These are phyloP conservation scores for Lentinula detonsa DNA, from an alignment of 768 basidiomycete genomes.

Conservation along the genomic window DNA sequence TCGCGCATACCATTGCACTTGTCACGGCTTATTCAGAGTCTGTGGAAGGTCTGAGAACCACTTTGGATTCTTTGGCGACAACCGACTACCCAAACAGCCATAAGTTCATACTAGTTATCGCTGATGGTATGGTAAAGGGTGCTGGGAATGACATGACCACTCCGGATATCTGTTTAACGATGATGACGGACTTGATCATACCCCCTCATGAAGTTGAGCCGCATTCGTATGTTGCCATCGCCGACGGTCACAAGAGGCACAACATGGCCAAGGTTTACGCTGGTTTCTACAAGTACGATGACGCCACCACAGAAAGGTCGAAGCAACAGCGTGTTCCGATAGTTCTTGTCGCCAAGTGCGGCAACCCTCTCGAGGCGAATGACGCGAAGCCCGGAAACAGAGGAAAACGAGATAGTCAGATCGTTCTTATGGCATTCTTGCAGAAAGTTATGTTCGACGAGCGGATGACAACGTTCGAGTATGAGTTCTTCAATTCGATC, in stretches of 20 bases:
- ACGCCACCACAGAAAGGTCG: conserved; percentile 78
- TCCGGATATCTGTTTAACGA: conserved; percentile 87
- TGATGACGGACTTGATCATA: conserved; percentile 96
- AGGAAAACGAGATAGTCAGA: conserved; percentile 97
- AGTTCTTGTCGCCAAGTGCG: conserved; percentile 91
- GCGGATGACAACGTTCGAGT: conserved; percentile 99
- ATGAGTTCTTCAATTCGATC: conserved; percentile 98
- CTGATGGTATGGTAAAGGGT: conserved; percentile 98
- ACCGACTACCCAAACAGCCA: conserved; percentile 99
- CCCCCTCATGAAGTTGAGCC: conserved; percentile 80
- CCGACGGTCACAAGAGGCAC: conserved; percentile 99
- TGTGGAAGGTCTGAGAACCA: conserved; percentile 92
- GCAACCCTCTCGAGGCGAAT: conserved; percentile 83
- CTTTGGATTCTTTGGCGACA: conserved; percentile 95
- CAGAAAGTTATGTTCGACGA: conserved; percentile 99
- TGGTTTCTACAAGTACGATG: conserved; percentile 94
- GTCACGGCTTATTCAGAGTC: conserved; percentile 99
- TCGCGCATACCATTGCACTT: conserved; percentile 89
- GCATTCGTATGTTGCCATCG: conserved; percentile 96
- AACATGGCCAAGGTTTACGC: conserved; percentile 99
- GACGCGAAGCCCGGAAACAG: conserved; percentile 96
- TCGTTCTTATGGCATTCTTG: conserved; percentile 94
- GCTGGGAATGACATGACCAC: conserved; percentile 85
- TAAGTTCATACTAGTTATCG: conserved; percentile 92
- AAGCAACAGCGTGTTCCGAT: conserved; percentile 98